Base-by-base conservation (phyloP, 2,329 filamentous ascomycete species). In the Epichloe festucae region DNA sequence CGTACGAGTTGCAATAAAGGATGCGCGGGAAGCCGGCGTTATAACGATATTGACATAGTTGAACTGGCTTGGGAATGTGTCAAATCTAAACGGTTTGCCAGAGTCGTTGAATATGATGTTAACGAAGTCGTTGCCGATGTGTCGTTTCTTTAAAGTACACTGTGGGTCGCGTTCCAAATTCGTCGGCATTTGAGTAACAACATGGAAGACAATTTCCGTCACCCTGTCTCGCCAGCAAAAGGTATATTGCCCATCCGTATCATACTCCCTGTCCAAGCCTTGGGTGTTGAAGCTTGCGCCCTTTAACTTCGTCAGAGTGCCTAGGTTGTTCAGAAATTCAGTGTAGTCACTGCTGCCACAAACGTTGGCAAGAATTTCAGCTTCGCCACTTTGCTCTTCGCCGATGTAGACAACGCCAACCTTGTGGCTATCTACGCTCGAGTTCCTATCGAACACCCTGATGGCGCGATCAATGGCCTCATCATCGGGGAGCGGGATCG, bases 91-190 rank as follows among this genome's bases (percentile, higher is more conserved):
- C 0, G 87, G 85, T 46, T 84, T 67, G n/a, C 93, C 91, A 2
- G 90, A 96, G 62, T 95, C 89, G 65, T 98, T 98, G 76, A 94
- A 98, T 53, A 98, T 85, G 59, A 98, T 95, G 64, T 95, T 97
- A 63, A 98, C 93, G 65, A 88, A 95, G 67, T 97, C 93, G 63
- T 98, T 98, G 53, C 93, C 93, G 54, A 97, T 93, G 63, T 97
- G 94, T 3, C 83, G 78, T 69, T 98, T 98, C 73, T 98, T 98
- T 65, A 81, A 77, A 55, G 84, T 82, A 62, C 85, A 89, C 55
- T 81, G 77, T 10, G 85, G 79, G 60, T 95, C 89, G 34, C 80
- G 76, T 50, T 89, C 81, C 14, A 84, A 72, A 62, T 94, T 79
- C 10, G 89, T 95, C 1, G 93, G 93, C 93, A 98, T 98, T 76